A percentile compares a stretch with the other conserved stretches of the same genome.
These are phyloP conservation scores for Phycomyces nitens DNA, from an alignment of 192 early-diverging fungal species.

Conservation along the genomic window DNA sequence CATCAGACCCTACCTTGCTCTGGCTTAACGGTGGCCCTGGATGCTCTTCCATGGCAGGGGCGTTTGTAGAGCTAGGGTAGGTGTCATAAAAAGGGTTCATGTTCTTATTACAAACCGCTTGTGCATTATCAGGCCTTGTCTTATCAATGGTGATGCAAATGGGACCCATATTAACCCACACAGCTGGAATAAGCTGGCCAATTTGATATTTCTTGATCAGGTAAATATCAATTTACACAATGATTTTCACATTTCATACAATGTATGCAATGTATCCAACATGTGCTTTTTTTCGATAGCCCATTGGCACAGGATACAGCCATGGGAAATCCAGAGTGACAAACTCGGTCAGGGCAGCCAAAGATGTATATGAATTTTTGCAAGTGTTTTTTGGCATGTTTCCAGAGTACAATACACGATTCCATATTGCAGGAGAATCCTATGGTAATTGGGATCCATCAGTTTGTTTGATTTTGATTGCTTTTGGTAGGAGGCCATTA, in stretches of 20 bases:
- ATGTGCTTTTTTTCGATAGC: constrained; percentile 36
- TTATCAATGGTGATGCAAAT: constrained; percentile 72
- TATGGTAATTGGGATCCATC: constrained; percentile 23
- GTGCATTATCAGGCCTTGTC: constrained; percentile 59
- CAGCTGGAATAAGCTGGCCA: constrained; percentile 92
- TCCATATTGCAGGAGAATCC: constrained; percentile 88
- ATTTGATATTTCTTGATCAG: constrained; percentile 81
- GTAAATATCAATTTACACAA: constrained; percentile 19
- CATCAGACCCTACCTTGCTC: constrained; percentile 71
- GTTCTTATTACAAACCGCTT: neutral
- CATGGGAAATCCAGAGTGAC: constrained; percentile 70
- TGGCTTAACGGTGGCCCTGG: constrained; percentile 88
- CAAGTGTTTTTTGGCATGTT: constrained; percentile 88
- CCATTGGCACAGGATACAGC: constrained; percentile 88
- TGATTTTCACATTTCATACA: neutral
- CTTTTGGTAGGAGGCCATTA: constrained; percentile 79
- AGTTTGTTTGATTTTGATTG: constrained; percentile 24
- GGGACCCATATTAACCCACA: constrained; percentile 62
- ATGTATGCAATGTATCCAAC: neutral
- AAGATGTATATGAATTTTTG: constrained; percentile 89
- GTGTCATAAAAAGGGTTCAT: neutral
- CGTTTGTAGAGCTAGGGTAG: constrained; percentile 77
- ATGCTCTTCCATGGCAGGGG: constrained; percentile 77
- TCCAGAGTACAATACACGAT: constrained; percentile 75
- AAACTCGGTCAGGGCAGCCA: constrained; percentile 73